Percentiles rank a stretch among this genome's conserved stretches.
Evolutionary conservation across 768 basidiomycete species (phyloP).

Genomic region (Xanthoconium purpureum): DNA sequence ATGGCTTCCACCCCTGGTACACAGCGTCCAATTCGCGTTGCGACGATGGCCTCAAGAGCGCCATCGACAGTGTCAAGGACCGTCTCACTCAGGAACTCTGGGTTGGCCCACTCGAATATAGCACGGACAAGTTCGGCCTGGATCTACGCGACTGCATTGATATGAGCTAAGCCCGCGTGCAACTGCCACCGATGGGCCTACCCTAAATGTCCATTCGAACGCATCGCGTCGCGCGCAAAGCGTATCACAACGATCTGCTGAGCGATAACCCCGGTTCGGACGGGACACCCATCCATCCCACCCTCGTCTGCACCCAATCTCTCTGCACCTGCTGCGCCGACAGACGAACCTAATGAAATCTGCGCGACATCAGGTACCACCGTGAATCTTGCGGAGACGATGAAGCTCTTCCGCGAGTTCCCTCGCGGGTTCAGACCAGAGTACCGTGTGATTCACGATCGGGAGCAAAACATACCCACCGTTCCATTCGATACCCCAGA

Average conservation of each 20-base stretch:
- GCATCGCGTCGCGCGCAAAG: slow-evolving; percentile 42
- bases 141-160: slow-evolving; percentile 48
- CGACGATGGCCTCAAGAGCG: slow-evolving; percentile 84
- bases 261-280: slow-evolving; percentile 52
- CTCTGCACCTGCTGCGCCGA: slow-evolving; percentile 58
- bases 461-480: slow-evolving; percentile 52
- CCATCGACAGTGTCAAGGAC: slow-evolving; percentile 62
- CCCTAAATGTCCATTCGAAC: slow-evolving; percentile 48
- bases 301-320: slow-evolving; percentile 53
- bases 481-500: slow-evolving; percentile 54
- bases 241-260: slow-evolving; percentile 21
- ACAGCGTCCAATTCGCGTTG: slow-evolving; percentile 65
- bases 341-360: slow-evolving; percentile 78
- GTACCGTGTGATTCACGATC: slow-evolving; percentile 74
- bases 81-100: slow-evolving; percentile 52
- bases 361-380: slow-evolving; percentile 98
- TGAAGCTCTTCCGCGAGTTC: slow-evolving; percentile 88
- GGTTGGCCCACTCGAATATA: slow-evolving; percentile 73
- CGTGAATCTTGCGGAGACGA: slow-evolving; percentile 86
- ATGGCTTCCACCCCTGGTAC: slow-evolving; percentile 38
- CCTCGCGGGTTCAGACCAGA: slow-evolving; percentile 90
- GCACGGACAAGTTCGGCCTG: slow-evolving; percentile 61
- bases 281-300: slow-evolving; percentile 51
- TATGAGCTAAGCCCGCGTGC: neutral
- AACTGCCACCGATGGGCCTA: slow-evolving; percentile 25